These are phyloP conservation scores for Clathrospora elynae DNA, from an alignment of 2,329 filamentous ascomycete genomes.

Conservation along the genomic window DNA sequence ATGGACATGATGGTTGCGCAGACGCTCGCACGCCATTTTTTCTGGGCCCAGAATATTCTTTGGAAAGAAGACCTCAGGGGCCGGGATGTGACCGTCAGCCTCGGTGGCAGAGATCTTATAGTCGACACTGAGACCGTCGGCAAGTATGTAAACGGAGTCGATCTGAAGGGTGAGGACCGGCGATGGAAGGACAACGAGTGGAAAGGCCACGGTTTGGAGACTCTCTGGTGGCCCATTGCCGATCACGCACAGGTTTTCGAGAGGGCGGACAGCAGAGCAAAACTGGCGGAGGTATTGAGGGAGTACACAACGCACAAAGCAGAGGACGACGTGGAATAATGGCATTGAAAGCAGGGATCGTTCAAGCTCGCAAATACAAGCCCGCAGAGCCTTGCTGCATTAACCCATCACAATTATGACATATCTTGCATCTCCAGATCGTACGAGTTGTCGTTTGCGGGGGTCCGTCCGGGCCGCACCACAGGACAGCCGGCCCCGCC, in stretches of 20 bases:
- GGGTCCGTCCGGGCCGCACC: conserved; percentile 25
- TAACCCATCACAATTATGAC: conserved; percentile 5
- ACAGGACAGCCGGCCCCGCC: conserved; percentile 31
- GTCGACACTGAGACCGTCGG: conserved; percentile 65
- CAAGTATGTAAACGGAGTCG: conserved; percentile 58
- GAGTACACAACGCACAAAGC: conserved; percentile 27
- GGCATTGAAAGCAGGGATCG: neutral
- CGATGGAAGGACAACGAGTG: conserved; percentile 45
- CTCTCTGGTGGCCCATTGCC: conserved; percentile 64
- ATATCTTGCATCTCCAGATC: neutral
- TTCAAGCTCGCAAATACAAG: no score
- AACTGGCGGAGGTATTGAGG: conserved; percentile 33
- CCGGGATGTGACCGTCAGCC: conserved; percentile 60
- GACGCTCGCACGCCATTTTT: conserved; percentile 68
- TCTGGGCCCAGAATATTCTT: conserved; percentile 72
- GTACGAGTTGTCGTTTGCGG: conserved; percentile 10
- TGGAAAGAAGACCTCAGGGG: conserved; percentile 68
- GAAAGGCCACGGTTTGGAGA: conserved; percentile 56
- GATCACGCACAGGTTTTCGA: conserved; percentile 66
- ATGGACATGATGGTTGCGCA: conserved; percentile 70
- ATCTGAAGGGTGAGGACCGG: conserved; percentile 35
- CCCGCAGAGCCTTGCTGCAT: neutral
- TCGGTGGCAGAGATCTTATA: conserved; percentile 67
- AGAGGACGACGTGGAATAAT: conserved; percentile 11
- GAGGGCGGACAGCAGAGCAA: conserved; percentile 28